phyloP scores from a whole-genome alignment of 192 early-diverging fungal species.

The Pilaira anomala region DNA sequence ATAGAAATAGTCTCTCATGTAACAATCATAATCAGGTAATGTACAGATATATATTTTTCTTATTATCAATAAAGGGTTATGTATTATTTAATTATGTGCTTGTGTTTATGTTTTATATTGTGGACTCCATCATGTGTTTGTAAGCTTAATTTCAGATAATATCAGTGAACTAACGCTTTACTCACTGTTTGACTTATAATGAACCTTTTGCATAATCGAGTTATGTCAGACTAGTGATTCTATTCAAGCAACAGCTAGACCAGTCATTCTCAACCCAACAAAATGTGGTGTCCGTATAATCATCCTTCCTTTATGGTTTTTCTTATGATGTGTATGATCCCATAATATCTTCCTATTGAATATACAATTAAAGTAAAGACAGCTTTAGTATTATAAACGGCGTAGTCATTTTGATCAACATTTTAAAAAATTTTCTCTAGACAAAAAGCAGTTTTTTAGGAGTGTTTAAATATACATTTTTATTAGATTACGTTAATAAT shows the following conservation, averaged over 20 bases:
- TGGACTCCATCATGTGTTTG: no score
- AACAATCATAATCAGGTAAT: no score
- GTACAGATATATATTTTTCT: no score
- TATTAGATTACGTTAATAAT: slow-evolving; percentile 4
- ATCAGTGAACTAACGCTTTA: no score
- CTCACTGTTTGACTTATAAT: no score
- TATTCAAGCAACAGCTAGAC: neutral
- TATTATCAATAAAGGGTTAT: no score
- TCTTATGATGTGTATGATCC: slow-evolving; percentile 4
- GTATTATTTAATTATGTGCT: no score
- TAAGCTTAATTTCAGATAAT: no score
- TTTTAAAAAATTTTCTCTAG: neutral
- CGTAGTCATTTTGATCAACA: slow-evolving; percentile 2
- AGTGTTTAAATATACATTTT: slow-evolving; percentile 4
- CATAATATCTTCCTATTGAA: slow-evolving; percentile 4
- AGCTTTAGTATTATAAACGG: slow-evolving; percentile 4
- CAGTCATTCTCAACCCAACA: neutral
- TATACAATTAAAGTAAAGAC: slow-evolving; percentile 4
- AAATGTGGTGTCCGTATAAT: slow-evolving; percentile 4
- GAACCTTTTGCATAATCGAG: no score
- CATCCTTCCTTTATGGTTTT: slow-evolving; percentile 2
- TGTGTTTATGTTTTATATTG: no score
- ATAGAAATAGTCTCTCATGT: no score
- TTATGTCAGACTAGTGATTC: no score
- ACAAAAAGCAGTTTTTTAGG: slow-evolving; percentile 2